Conservation (phyloP, 2,329 filamentous ascomycete species). For the Emmonsia crescens region DNA sequence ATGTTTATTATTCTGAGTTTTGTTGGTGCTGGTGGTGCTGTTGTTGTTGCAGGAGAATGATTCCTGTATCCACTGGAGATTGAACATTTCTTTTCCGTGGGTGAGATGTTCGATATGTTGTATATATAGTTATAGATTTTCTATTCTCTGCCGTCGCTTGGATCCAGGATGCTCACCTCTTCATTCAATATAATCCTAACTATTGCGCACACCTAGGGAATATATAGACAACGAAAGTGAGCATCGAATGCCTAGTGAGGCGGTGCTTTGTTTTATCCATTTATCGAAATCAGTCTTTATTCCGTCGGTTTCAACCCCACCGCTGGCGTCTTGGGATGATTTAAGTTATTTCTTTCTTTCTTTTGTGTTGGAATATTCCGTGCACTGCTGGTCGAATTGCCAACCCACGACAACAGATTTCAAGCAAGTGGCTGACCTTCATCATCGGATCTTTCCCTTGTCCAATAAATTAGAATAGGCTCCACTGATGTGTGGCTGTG, state of each 20-base stretch:
- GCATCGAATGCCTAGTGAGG: not conserved
- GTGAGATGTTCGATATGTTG: not conserved
- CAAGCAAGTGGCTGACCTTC: not conserved
- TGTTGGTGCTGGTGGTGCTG: not conserved
- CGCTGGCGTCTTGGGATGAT: not conserved
- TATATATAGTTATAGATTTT: too few relatives aligned
- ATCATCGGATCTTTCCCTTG: not conserved
- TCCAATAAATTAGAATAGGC: not conserved
- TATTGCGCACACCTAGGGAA: not conserved
- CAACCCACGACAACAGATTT: not conserved
- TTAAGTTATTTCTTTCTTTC: not conserved
- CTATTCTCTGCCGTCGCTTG: not conserved
- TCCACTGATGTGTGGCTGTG: not conserved
- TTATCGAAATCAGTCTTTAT: not conserved
- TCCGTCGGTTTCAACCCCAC: not conserved
- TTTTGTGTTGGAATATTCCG: not conserved
- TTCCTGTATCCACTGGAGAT: not conserved
- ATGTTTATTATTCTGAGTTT: not conserved
- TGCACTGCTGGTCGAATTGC: not conserved
- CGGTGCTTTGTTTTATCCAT: conserved; percentile 3
- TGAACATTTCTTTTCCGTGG: not conserved
- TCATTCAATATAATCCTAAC: not conserved
- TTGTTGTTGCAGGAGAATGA: not conserved
- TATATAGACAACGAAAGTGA: not conserved
- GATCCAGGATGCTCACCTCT: not conserved